Percentiles rank a stretch among this genome's conserved stretches.
Conservation (phyloP, 495 filamentous ascomycete genomes). For the Venustampulla echinocandica region DNA sequence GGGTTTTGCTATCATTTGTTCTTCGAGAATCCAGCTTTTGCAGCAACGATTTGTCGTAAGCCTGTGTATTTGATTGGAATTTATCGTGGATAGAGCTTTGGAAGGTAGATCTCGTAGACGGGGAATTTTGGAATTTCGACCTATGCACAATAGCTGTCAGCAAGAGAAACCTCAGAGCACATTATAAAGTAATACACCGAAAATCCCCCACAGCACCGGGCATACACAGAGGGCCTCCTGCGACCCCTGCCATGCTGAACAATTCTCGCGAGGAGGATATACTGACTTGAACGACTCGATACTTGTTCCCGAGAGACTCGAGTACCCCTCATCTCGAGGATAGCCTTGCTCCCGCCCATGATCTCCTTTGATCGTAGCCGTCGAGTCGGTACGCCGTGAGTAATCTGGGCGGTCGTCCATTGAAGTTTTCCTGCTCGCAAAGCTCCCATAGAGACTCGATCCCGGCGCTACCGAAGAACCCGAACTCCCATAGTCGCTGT, state of each 20-base stretch:
- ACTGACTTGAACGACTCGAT: constrained; percentile 29
- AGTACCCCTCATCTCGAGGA: constrained; percentile 42
- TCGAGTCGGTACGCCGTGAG: constrained; percentile 27
- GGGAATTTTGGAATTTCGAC: constrained; percentile 22
- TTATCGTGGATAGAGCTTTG: constrained; percentile 37
- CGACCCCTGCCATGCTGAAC: too few species aligned
- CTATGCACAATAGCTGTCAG: too few species aligned
- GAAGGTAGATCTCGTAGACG: constrained; percentile 18
- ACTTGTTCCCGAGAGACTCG: constrained; percentile 36
- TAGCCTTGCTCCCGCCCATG: constrained; percentile 22
- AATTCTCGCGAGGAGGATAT: neutral
- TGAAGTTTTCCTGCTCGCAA: constrained; percentile 13
- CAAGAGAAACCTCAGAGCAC: too few species aligned
- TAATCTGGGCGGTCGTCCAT: constrained; percentile 25
- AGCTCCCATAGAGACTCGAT: constrained; percentile 24
- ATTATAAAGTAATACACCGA: too few species aligned
- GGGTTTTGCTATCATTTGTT: constrained; percentile 44
- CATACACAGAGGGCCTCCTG: too few species aligned
- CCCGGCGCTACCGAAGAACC: constrained; percentile 21
- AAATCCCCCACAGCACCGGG: too few species aligned
- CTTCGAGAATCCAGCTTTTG: constrained; percentile 61
- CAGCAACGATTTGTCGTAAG: constrained; percentile 71
- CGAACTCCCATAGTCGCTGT: constrained; percentile 18
- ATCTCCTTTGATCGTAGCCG: constrained; percentile 29
- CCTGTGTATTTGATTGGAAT: constrained; percentile 52